phyloP scores from a whole-genome alignment of 331 rosid species.

The Arachis monticola region DNA sequence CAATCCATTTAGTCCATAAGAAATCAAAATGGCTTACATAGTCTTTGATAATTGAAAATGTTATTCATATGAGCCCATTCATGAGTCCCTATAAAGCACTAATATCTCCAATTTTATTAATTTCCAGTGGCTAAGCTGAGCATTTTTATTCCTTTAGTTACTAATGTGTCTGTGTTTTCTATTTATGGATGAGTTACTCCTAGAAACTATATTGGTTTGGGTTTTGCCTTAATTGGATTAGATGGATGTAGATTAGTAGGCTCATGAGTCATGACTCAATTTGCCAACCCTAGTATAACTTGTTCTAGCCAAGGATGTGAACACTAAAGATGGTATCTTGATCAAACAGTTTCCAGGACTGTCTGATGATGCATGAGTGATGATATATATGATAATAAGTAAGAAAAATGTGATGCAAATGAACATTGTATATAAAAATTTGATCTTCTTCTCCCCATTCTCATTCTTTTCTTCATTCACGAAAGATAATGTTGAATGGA shows the following conservation, averaged over 20 bases:
- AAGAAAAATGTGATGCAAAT: neutral
- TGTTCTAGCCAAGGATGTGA: neutral
- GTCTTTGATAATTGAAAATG: neutral
- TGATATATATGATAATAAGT: neutral
- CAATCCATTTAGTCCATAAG: neutral
- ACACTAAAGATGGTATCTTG: neutral
- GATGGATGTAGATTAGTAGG: too few relatives aligned
- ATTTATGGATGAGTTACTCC: too few relatives aligned
- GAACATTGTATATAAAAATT: neutral
- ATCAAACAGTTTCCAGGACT: neutral
- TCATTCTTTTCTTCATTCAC: neutral
- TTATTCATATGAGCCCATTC: too few relatives aligned
- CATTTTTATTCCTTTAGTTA: too few relatives aligned
- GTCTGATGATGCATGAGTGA: neutral
- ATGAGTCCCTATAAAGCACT: too few relatives aligned
- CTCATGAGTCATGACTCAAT: neutral
- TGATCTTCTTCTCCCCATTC: neutral
- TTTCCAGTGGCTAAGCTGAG: too few relatives aligned
- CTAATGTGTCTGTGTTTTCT: too few relatives aligned
- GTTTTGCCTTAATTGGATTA: too few relatives aligned
- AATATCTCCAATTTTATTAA: too few relatives aligned
- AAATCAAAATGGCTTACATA: neutral
- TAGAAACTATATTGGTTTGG: neutral
- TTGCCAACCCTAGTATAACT: neutral
- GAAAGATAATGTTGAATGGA: neutral